phyloP scores from a whole-genome alignment of 2,329 filamentous ascomycete genomes.

The Trichothecium roseum region DNA sequence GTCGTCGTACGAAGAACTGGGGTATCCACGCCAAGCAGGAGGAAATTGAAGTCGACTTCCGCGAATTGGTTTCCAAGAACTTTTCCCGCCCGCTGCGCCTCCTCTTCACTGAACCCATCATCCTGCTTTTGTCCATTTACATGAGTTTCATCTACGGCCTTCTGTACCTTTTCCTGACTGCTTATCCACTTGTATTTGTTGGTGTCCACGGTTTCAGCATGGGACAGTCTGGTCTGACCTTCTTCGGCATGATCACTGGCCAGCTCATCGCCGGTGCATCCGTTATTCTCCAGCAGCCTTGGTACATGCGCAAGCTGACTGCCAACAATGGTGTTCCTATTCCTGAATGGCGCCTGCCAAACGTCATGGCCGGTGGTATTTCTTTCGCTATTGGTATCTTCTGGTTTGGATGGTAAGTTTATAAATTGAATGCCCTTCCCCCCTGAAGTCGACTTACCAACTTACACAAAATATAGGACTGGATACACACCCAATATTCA shows the following conservation, averaged over 20 bases:
- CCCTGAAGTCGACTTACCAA: conserved; percentile 11
- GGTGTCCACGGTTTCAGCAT: conserved; percentile 58
- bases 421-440: too few relatives aligned
- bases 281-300: conserved; percentile 53
- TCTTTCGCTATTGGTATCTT: conserved; percentile 57
- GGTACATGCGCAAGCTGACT: conserved; percentile 57
- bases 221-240: conserved; percentile 67
- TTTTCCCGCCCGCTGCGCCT: conserved; percentile 55
- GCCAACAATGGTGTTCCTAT: conserved; percentile 56
- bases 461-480: conserved; percentile 23
- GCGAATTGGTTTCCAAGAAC: conserved; percentile 55
- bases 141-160: conserved; percentile 69
- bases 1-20: conserved; percentile 57
- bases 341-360: conserved; percentile 57
- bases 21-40: conserved; percentile 63
- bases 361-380: conserved; percentile 48
- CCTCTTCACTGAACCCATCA: conserved; percentile 59
- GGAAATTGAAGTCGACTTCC: conserved; percentile 57
- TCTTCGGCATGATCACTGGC: conserved; percentile 74
- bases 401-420: conserved; percentile 60
- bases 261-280: conserved; percentile 56
- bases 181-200: conserved; percentile 74
- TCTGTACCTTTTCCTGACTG: conserved; percentile 77
- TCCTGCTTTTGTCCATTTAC: conserved; percentile 57
- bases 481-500: conserved; percentile 46